Base-by-base conservation (phyloP, 1,284 basidiomycete species). In the Puccinia triticina region DNA sequence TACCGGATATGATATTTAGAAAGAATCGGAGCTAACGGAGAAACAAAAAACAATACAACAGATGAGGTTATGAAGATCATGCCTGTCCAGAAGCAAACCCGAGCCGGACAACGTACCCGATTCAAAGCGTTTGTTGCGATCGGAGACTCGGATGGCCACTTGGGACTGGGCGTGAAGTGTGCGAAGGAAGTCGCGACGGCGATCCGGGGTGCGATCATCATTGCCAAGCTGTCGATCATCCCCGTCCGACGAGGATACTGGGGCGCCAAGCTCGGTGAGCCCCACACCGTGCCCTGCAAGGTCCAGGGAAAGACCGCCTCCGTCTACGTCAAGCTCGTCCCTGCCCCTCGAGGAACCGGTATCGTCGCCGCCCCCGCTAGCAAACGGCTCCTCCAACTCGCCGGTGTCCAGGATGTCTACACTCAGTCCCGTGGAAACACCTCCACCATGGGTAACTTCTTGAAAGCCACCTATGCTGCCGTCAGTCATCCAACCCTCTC, bases 81-180 rank as follows among this genome's bases (percentile, higher is more conserved):
- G 93, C 97, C 97, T 86, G 97, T 99, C 84, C 97, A 99, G 90
- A 99, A 99, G 90, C 97, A 99, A 90, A 99, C 97, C 84, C 95
- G 95, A 87, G 97, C 97, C 87, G 97, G 97, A 89, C 97, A 99
- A 90, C 94, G 97, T 87, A 99, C 97, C 84, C 93, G 96, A 85
- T 99, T 99, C 92, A 99, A 99, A 91, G 96, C 97, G 53, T 99
- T 98, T 89, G 97, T 99, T 87, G 97, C 97, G 84, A 97, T 99
- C 87, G 97, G 97, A 88, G 97, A 99, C 89, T 94, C 92, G 86
- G 94, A 98, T 88, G 97, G 96, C 83, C 97, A 99, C 89, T 95
- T 99, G 87, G 97, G 96, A 88, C 92, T 99, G 87, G 97, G 96
- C 89, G 96, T 99, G 89, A 99, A 99, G 91, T 98, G 96, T 89